Conservation (phyloP, 257 asterid species). For the Perilla frutescens region DNA sequence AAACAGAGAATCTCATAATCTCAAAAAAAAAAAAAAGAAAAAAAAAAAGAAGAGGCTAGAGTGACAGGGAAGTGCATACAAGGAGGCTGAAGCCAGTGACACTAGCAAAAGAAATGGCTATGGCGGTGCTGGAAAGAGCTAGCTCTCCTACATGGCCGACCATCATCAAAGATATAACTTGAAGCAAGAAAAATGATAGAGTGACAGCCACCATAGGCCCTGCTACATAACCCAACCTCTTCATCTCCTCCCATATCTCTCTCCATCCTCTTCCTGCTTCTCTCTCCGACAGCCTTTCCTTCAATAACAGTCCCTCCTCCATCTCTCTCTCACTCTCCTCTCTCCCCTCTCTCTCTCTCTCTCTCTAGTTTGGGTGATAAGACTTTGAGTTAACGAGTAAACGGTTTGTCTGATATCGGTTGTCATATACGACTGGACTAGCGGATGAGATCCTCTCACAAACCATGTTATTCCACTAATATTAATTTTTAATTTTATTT, state of each 20-base stretch:
- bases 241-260: conserved; percentile 56
- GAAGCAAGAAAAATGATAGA: conserved; percentile 56
- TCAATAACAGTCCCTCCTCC: conserved; percentile 67
- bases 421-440: no score
- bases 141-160: conserved; percentile 88
- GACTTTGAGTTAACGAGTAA: background rate
- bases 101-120: conserved; percentile 69
- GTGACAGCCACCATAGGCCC: conserved; percentile 83
- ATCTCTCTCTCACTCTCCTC: conserved; percentile 32
- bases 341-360: background rate
- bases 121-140: conserved; percentile 75
- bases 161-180: conserved; percentile 65
- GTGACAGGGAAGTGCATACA: conserved; percentile 44
- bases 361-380: background rate
- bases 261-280: conserved; percentile 39
- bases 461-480: no score
- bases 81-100: conserved; percentile 84
- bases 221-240: conserved; percentile 67
- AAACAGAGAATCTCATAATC: background rate
- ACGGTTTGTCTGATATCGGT: background rate
- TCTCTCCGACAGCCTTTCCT: conserved; percentile 34
- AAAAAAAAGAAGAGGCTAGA: background rate
- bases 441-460: no score
- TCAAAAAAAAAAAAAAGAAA: background rate
- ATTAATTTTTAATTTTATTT: no score